These are phyloP conservation scores for Nitzschia inconspicua DNA, from an alignment of 108 stramenopile species.

Conservation along the genomic window DNA sequence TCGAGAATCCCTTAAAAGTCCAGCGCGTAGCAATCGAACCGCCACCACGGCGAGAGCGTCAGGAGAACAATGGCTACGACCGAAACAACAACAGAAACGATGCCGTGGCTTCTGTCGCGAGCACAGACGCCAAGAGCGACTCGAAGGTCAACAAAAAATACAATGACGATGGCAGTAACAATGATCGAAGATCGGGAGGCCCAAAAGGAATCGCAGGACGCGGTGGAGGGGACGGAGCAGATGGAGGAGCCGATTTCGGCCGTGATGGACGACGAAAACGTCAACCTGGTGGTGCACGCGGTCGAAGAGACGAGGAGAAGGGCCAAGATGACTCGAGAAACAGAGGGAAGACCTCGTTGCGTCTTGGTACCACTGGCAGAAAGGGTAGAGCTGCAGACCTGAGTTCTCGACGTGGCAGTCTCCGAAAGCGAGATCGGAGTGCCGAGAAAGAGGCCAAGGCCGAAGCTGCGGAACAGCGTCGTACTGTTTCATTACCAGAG, in stretches of 20 bases:
- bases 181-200: background rate
- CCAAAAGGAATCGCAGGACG: too few species aligned
- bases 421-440: constrained; percentile 72
- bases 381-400: constrained; percentile 56
- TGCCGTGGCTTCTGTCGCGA: constrained; percentile 1
- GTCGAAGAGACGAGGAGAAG: constrained; percentile 20
- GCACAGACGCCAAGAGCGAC: background rate
- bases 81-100: constrained; percentile 2
- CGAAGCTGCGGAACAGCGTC: constrained; percentile 62
- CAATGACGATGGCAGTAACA: background rate
- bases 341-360: constrained; percentile 48
- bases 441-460: constrained; percentile 59
- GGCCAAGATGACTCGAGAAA: constrained; percentile 29
- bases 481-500: constrained; percentile 78
- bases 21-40: constrained; percentile 32
- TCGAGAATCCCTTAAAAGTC: constrained; percentile 72
- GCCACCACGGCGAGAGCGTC: constrained; percentile 6
- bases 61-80: constrained; percentile 23
- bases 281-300: constrained; percentile 5
- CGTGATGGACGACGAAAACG: constrained; percentile 6
- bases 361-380: constrained; percentile 50
- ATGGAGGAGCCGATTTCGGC: too few species aligned
- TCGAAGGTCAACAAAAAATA: constrained; percentile 9
- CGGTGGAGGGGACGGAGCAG: constrained; percentile 16
- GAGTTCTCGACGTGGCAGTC: constrained; percentile 55